Conservation (phyloP, 2,329 filamentous ascomycete genomes). For the Huntiella abstrusa region DNA sequence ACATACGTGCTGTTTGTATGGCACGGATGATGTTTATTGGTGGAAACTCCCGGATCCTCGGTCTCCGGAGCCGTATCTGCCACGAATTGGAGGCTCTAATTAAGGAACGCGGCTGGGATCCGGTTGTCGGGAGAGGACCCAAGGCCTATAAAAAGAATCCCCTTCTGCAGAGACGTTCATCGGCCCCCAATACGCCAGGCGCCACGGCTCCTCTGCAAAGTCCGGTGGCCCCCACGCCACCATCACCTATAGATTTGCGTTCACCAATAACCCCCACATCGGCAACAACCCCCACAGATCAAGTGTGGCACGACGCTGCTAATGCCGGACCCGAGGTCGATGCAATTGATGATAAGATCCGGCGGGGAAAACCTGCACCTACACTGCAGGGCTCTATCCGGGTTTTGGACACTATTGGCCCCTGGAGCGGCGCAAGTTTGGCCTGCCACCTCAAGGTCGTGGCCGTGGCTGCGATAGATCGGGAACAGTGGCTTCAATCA, state of each 20-base stretch:
- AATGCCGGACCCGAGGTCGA: conserved; percentile 31
- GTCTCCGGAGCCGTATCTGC: conserved; percentile 58
- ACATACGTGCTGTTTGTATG: conserved; percentile 73
- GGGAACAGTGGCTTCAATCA: conserved; percentile 51
- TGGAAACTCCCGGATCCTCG: conserved; percentile 59
- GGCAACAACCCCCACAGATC: conserved; percentile 15
- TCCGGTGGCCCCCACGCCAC: background rate
- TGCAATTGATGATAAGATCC: conserved; percentile 38
- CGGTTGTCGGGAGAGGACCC: conserved; percentile 50
- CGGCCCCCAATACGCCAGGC: conserved; percentile 2
- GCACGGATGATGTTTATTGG: conserved; percentile 75
- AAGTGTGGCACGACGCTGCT: conserved; percentile 23
- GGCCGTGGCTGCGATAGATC: conserved; percentile 50
- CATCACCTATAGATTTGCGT: background rate
- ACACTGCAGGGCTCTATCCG: conserved; percentile 39
- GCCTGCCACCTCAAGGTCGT: conserved; percentile 48
- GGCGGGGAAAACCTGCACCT: conserved; percentile 19
- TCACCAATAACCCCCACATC: conserved; percentile 14
- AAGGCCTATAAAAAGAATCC: conserved; percentile 31
- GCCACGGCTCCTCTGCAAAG: conserved; percentile 5
- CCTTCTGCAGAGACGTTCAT: conserved; percentile 20
- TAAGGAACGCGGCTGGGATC: conserved; percentile 54
- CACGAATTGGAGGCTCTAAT: conserved; percentile 54
- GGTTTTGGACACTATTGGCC: conserved; percentile 48
- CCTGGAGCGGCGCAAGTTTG: conserved; percentile 58